These are phyloP conservation scores for Trichoderma virens DNA, from an alignment of 495 filamentous ascomycete species.

Conservation along the genomic window DNA sequence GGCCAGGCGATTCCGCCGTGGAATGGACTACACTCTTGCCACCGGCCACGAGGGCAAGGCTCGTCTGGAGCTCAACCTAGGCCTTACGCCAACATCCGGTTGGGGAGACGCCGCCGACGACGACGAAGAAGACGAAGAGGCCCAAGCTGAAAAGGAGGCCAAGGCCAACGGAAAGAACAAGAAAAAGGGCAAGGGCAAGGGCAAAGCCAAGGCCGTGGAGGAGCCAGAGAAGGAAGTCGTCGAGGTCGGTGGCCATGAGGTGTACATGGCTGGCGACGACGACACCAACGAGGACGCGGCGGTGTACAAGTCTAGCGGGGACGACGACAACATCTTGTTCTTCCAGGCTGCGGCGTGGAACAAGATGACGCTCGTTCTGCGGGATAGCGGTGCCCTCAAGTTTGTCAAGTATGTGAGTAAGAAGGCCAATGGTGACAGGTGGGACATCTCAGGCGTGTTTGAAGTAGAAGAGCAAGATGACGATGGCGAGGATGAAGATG, in stretches of 20 bases:
- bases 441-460: constrained; percentile 75
- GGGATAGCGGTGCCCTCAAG: constrained; percentile 76
- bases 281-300: constrained; percentile 71
- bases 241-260: constrained; percentile 78
- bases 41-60: constrained; percentile 74
- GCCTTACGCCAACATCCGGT: constrained; percentile 69
- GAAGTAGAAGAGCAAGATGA: constrained; percentile 40
- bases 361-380: constrained; percentile 75
- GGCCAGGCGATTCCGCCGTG: constrained; percentile 75
- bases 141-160: constrained; percentile 22
- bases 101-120: constrained; percentile 72
- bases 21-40: constrained; percentile 86
- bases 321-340: constrained; percentile 89
- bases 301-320: constrained; percentile 71
- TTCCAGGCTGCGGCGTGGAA: constrained; percentile 86
- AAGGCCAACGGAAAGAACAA: constrained; percentile 22
- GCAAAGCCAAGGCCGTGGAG: constrained; percentile 15
- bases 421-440: constrained; percentile 77
- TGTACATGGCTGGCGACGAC: constrained; percentile 87
- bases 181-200: constrained; percentile 14
- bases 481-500: constrained; percentile 31
- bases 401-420: constrained; percentile 95
- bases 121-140: constrained; percentile 37
- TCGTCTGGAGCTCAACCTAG: constrained; percentile 78
- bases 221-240: constrained; percentile 20